Percentiles rank a stretch among this genome's conserved stretches.
Conservation (phyloP, 257 asterid species). For the Solanum bulbocastanum region DNA sequence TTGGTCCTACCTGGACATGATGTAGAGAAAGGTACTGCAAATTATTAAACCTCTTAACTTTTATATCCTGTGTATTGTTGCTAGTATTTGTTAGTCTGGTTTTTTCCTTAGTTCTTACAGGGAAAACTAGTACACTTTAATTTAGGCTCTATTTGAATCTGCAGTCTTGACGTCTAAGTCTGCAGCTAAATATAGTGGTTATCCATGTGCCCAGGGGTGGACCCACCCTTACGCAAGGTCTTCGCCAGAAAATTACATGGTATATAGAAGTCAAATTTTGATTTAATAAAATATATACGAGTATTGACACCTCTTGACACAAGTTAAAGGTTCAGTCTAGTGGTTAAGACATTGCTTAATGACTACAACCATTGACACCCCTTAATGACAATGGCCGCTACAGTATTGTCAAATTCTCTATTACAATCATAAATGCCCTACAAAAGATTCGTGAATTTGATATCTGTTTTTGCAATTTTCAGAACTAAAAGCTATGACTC, state of each 20-base stretch:
- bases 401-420: not conserved
- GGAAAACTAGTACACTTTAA: not conserved
- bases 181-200: not conserved
- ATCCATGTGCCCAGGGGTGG: not conserved
- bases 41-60: not conserved
- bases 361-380: not conserved
- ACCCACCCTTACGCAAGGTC: not conserved
- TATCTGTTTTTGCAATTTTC: not conserved
- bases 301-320: not conserved
- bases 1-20: slow-evolving; percentile 40
- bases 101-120: not conserved
- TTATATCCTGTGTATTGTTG: not conserved
- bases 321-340: not conserved
- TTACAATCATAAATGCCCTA: not conserved
- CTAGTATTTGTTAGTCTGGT: not conserved
- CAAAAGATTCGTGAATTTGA: not conserved
- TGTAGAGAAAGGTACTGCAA: slow-evolving; percentile 56
- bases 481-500: not conserved
- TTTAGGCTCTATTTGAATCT: not conserved
- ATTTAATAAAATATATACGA: too few species aligned
- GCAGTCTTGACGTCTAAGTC: not conserved
- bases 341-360: not conserved
- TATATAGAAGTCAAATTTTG: not conserved
- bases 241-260: not conserved
- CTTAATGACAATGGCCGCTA: not conserved